Evolutionary conservation across 148 eudicot genomes (phyloP), one percentile per base, ranked within the genome.

Genomic region (Silene uniflora): DNA sequence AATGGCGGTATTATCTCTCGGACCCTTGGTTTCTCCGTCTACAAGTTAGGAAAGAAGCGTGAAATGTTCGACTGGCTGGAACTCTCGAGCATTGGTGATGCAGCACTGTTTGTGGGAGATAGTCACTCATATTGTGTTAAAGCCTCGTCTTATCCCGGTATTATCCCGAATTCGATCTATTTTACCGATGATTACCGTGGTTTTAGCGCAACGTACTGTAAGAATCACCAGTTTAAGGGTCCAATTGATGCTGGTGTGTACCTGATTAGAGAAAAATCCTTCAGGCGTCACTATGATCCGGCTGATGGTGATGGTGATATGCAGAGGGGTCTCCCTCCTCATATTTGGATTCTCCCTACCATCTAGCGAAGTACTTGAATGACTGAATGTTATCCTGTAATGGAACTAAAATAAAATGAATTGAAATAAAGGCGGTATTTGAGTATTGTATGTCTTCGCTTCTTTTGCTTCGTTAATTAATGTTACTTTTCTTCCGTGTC

Each of bases 31-130:
- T 77, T 77, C 25, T 3, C 10, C 13, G 62, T 70, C 18, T 77
- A 27, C 32, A 47, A 63, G 75, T 55, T 71, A 12, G 25, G 7
- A 13, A 2, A 0, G 5, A 4, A 4, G 60, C 7, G 2, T 47
- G 19, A 13, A 27, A 1, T 3, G 7, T 21, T 47, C 10, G 61
- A 13, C 6, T 77, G 80, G 80, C 7, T 70, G 3, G 11, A 12
- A 9, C 35, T 72, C 19, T 7, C 7, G 0, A 35, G 21, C 55
- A 71, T 77, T 19, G 23, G 22, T 14, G 71, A 29, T 10, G 71
- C 54, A 8, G 80, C 80, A 0, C 32, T 77, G 75, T 77, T 71
- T 35, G n/a, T 77, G n/a, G 80, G 80, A n/a, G 80, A 77, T 14
- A 72, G 59, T 17, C 0, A 54, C 71, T 71, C 80, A n/a, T 62